Conservation (phyloP, 257 asterid species). For the Capsicum rhomboideum region DNA sequence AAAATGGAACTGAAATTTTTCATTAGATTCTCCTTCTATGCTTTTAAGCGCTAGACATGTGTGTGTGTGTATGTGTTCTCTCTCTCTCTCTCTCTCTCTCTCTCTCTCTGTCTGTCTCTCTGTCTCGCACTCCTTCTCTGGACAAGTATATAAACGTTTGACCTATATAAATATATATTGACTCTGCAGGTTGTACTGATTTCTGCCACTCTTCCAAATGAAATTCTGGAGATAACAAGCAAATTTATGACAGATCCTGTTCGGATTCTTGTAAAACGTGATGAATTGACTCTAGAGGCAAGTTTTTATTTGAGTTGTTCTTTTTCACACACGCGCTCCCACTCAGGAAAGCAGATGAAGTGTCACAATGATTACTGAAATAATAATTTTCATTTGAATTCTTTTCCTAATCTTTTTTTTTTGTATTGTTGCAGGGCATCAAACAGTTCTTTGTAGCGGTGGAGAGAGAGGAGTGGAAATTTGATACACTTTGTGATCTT, state of each 20-base stretch:
- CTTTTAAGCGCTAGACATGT: neutral
- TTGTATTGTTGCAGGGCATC: constrained; percentile 58
- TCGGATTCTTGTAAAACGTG: constrained; percentile 96
- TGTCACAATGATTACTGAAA: neutral
- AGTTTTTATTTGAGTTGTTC: constrained; percentile 2
- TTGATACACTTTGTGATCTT: constrained; percentile 87
- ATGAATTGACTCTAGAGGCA: constrained; percentile 97
- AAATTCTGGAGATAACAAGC: constrained; percentile 91
- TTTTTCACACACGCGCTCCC: neutral
- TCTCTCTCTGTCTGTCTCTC: neutral
- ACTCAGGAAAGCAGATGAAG: neutral
- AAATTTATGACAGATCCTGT: constrained; percentile 99
- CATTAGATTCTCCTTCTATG: neutral
- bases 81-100: neutral
- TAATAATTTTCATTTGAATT: neutral
- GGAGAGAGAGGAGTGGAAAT: constrained; percentile 95
- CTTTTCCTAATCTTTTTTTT: neutral
- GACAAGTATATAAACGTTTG: neutral
- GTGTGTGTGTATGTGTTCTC: neutral
- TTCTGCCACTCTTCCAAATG: constrained; percentile 98
- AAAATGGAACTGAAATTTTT: neutral
- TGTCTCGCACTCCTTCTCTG: neutral
- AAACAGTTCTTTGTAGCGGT: constrained; percentile 97
- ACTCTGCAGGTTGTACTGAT: constrained; percentile 76
- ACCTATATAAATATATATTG: neutral